phyloP scores from a whole-genome alignment of 768 basidiomycete species.

The Russula sp. region DNA sequence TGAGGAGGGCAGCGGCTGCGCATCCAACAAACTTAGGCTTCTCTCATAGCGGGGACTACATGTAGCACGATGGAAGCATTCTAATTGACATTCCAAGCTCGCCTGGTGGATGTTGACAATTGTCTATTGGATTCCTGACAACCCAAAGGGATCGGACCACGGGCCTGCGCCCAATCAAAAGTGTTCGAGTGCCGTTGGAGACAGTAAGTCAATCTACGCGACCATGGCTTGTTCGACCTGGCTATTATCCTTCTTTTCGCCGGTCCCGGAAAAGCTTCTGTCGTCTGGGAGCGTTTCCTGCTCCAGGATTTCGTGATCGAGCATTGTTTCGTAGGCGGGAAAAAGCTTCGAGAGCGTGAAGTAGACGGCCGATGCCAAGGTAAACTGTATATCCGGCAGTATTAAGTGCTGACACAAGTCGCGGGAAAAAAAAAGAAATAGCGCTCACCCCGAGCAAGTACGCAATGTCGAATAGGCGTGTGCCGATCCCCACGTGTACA shows the following conservation, averaged over 20 bases:
- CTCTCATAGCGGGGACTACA: not conserved
- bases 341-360: slow-evolving; percentile 15
- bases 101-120: not conserved
- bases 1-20: no score
- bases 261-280: not conserved
- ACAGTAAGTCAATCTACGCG: not conserved
- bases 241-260: not conserved
- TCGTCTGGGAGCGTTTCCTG: not conserved
- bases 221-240: not conserved
- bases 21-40: not conserved
- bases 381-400: slow-evolving; percentile 3
- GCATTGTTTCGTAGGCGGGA: slow-evolving; percentile 19
- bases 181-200: not conserved
- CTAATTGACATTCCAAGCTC: not conserved
- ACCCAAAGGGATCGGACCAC: not conserved
- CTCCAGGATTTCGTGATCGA: slow-evolving; percentile 15
- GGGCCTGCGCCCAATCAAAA: not conserved
- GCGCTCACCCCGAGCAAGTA: slow-evolving; percentile 63
- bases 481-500: slow-evolving; percentile 52
- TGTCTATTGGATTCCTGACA: not conserved
- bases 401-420: not conserved
- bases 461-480: slow-evolving; percentile 57
- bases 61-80: not conserved
- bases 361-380: slow-evolving; percentile 15
- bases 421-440: not conserved